These are phyloP conservation scores for Dactylellina sp. DNA, from an alignment of 2,329 filamentous ascomycete genomes.

Conservation along the genomic window DNA sequence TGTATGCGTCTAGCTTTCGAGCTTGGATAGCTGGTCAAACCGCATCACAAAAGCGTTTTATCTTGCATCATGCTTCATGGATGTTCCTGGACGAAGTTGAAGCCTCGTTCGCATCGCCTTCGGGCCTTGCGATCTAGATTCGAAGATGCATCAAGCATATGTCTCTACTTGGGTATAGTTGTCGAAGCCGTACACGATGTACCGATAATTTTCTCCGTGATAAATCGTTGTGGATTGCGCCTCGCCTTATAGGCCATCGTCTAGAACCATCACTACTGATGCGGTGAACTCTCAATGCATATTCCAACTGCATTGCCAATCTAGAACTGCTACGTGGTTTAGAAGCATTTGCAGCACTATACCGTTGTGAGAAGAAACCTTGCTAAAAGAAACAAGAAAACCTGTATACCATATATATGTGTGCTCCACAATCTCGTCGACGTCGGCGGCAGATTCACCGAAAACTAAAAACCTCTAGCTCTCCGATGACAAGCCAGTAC, in stretches of 20 bases:
- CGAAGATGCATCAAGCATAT: not conserved
- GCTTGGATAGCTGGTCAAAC: not conserved
- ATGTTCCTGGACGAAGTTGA: constrained; percentile 11
- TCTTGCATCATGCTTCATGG: constrained; percentile 7
- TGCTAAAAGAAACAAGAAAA: too few species aligned
- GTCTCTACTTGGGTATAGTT: not conserved
- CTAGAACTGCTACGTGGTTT: not conserved
- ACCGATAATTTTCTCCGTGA: constrained; percentile 7
- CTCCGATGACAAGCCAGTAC: not conserved
- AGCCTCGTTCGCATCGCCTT: not conserved
- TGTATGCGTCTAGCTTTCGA: not conserved
- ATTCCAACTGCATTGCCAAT: not conserved
- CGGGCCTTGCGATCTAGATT: not conserved
- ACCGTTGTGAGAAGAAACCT: too few species aligned
- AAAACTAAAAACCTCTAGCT: not conserved
- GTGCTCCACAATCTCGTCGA: too few species aligned
- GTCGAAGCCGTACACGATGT: not conserved
- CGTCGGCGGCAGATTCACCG: not conserved
- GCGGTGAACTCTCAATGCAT: not conserved
- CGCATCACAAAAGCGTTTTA: not conserved
- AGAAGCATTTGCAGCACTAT: too few species aligned
- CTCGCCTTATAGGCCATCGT: not conserved
- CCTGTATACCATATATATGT: too few species aligned
- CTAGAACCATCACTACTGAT: not conserved
- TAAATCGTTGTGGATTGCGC: not conserved